Base-by-base conservation (phyloP, 2,329 filamentous ascomycete species). In the Fusarium nanum region DNA sequence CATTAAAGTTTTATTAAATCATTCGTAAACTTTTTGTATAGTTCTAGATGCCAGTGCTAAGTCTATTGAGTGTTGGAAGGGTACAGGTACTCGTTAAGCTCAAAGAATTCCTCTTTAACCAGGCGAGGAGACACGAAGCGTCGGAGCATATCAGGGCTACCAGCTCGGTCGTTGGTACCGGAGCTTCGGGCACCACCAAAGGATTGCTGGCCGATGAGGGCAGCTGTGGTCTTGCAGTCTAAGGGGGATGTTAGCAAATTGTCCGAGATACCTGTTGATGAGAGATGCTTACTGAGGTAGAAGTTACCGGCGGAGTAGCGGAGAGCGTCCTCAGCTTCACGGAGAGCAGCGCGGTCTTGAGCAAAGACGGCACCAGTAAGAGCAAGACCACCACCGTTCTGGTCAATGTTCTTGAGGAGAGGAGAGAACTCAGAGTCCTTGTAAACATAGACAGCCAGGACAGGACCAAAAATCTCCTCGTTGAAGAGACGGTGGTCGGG, bases 391-490 rank as follows among this genome's bases (percentile, higher is more conserved):
- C 80, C 83, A 1, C 82, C 82, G 22, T 80, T 77, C 60, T 78
- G 67, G 69, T 85, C 83, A 16, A 85, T 76, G 16, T 41, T 64
- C 65, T 76, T 73, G n/a, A 83, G 68, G 7, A 80, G 71, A 6
- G 75, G 64, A 4, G 76, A 77, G 66, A 78, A 84, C 28, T 76
- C 81, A 68, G 78, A 81, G 76, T 97, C 93, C 62, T 92, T 89
- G 83, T 96, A 97, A 64, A 94, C 87, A 78, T 97, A 88, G 12
- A 91, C 81, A 22, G 88, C 87, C 14, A 96, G 83, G 52, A 97
- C 81, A 16, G 93, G 93, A 2, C 93, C 93, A 76, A 97, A 97
- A 58, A 97, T 89, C 80, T 97, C 93, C 54, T 88, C 90, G 49
- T 85, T 89, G 47, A 97, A 85, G 66, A 95, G 89, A 53, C 87